Percentiles rank a stretch among this genome's conserved stretches.
These are phyloP conservation scores for Phialophora tarda DNA, from an alignment of 2,329 filamentous ascomycete species.

Conservation along the genomic window DNA sequence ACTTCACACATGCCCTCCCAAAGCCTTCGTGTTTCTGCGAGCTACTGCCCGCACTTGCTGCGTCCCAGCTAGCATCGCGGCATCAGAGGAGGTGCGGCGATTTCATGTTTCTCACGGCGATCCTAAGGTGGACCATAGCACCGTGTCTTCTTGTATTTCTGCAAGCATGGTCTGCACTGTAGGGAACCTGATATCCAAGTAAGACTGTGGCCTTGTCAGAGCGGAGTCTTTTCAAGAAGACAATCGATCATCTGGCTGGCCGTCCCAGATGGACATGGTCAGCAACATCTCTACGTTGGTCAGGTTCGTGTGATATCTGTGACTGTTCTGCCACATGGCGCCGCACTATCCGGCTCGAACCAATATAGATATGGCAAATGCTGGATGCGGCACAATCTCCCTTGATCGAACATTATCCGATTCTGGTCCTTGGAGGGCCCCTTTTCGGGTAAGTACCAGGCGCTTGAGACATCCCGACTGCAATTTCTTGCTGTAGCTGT, in stretches of 20 bases:
- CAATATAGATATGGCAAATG: neutral
- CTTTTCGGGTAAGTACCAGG: neutral
- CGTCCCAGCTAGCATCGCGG: neutral
- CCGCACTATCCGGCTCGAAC: neutral
- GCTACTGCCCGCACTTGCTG: neutral
- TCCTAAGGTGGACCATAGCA: neutral
- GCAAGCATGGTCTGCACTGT: neutral
- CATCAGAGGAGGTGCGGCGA: neutral
- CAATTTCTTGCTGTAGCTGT: neutral
- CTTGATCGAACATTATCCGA: neutral
- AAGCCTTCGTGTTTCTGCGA: neutral
- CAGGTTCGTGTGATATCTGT: too few species aligned
- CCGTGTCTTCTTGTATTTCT: neutral
- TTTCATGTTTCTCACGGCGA: neutral
- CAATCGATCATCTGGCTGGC: neutral
- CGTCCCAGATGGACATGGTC: neutral
- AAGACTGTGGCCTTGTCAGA: neutral
- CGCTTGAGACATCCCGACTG: neutral
- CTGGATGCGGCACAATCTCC: neutral
- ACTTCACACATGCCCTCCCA: neutral
- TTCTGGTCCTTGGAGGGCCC: neutral
- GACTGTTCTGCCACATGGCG: neutral
- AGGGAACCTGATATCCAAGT: neutral
- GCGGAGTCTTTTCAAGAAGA: neutral
- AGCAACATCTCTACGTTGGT: neutral